A percentile compares a stretch with the other conserved stretches of the same genome.
These are phyloP conservation scores for Spathaspora gorwiae DNA, from an alignment of 805 yeast genomes.

Conservation along the genomic window DNA sequence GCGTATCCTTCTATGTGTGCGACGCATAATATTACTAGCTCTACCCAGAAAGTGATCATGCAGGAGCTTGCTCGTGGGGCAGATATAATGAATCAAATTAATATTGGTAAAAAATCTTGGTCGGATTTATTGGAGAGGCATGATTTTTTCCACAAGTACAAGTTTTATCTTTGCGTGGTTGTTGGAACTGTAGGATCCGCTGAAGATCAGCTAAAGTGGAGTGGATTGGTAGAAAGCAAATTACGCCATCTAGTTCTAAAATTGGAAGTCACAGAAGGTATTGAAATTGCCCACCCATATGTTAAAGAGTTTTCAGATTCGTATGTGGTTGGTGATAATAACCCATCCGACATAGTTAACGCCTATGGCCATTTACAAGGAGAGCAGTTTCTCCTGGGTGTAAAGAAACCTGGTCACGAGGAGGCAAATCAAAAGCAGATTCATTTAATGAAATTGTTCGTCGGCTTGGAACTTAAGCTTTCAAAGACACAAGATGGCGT, in stretches of 20 bases:
- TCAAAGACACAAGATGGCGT: constrained; percentile 37
- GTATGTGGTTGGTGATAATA: constrained; percentile 23
- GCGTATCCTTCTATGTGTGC: constrained; percentile 99
- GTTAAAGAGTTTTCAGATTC: constrained; percentile 56
- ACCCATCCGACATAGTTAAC: constrained; percentile 43
- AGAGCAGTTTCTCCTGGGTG: constrained; percentile 35
- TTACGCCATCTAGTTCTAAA: constrained; percentile 77
- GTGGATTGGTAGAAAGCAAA: constrained; percentile 89
- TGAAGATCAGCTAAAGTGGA: constrained; percentile 87
- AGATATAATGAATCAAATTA: constrained; percentile 64
- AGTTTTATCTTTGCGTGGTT: constrained; percentile 78
- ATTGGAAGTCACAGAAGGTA: constrained; percentile 71
- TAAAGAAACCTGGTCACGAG: constrained; percentile 6
- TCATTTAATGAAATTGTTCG: constrained; percentile 69
- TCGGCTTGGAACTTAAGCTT: constrained; percentile 63
- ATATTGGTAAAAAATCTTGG: constrained; percentile 65
- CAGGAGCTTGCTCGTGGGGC: constrained; percentile 74
- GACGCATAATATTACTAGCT: constrained; percentile 87
- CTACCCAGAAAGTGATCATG: constrained; percentile 80
- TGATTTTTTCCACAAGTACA: constrained; percentile 76
- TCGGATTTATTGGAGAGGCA: constrained; percentile 70
- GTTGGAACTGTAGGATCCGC: constrained; percentile 68
- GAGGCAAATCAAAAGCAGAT: constrained; percentile 21
- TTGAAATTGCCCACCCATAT: constrained; percentile 85
- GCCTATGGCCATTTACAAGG: constrained; percentile 60